Conservation (phyloP, 2,329 filamentous ascomycete species). For the Aspergillus sp. region DNA sequence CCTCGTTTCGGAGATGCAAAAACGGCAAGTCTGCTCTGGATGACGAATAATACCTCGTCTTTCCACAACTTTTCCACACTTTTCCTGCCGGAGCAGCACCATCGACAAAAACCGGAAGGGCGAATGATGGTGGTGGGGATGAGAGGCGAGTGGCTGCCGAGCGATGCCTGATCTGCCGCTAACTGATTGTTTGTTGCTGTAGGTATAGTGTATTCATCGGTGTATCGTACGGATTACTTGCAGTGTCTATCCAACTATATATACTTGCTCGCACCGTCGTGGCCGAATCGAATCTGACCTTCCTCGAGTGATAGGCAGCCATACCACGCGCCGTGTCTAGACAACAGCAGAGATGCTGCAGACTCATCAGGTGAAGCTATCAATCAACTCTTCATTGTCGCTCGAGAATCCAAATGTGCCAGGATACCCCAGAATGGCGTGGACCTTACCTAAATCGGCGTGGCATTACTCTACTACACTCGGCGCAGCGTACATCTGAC, state of each 20-base stretch:
- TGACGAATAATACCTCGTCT: neutral
- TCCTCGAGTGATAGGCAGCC: neutral
- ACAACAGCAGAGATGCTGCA: slow-evolving; percentile 6
- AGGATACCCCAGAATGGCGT: slow-evolving; percentile 11
- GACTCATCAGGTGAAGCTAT: neutral
- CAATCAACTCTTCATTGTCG: neutral
- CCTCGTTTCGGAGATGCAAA: neutral
- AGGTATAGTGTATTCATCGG: neutral
- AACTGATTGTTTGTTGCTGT: slow-evolving; percentile 4
- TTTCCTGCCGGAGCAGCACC: neutral
- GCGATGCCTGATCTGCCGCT: slow-evolving; percentile 22
- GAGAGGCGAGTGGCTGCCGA: slow-evolving; percentile 14
- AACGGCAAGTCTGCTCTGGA: neutral
- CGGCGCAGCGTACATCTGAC: neutral
- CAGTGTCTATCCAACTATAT: neutral
- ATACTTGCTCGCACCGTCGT: slow-evolving; percentile 3
- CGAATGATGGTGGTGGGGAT: slow-evolving; percentile 12
- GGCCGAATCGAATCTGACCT: slow-evolving; percentile 1
- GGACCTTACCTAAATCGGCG: neutral
- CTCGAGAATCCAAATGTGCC: neutral
- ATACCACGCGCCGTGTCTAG: slow-evolving; percentile 1
- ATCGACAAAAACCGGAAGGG: slow-evolving; percentile 11
- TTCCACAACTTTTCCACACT: neutral
- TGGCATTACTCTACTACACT: slow-evolving; percentile 4
- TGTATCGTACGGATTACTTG: neutral